Evolutionary conservation across 768 basidiomycete species (phyloP).

Genomic region (Rhodosporidiobolus sp.): DNA sequence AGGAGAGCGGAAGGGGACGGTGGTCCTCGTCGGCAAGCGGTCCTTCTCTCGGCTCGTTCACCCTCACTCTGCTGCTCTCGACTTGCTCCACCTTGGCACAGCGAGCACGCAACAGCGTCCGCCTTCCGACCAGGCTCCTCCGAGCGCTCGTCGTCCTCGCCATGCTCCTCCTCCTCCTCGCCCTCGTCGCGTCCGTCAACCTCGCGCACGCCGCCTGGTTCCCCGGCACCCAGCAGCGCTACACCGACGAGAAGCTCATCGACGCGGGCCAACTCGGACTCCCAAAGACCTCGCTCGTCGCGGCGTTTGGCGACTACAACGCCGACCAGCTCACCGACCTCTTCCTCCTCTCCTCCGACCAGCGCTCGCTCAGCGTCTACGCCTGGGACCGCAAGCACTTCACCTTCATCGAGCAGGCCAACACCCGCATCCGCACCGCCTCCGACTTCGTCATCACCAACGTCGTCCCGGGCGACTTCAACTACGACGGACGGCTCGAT

Average conservation of each 20-base stretch:
- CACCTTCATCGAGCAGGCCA: constrained; percentile 50
- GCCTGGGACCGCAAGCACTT: constrained; percentile 74
- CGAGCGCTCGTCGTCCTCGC: background rate
- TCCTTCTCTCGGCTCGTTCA: too few species aligned
- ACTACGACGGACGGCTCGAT: constrained; percentile 86
- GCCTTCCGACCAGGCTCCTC: background rate
- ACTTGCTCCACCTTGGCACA: too few species aligned
- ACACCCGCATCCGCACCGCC: constrained; percentile 42
- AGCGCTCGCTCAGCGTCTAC: constrained; percentile 70
- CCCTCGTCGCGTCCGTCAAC: constrained; percentile 1
- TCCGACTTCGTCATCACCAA: constrained; percentile 58
- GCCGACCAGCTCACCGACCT: constrained; percentile 93
- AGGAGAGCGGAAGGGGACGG: too few species aligned
- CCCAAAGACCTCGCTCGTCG: constrained; percentile 62
- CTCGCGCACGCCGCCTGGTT: constrained; percentile 1
- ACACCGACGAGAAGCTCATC: constrained; percentile 74
- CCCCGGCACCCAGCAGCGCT: constrained; percentile 55
- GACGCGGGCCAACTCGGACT: constrained; percentile 77
- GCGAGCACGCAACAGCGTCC: background rate
- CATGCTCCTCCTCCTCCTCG: background rate
- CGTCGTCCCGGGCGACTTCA: constrained; percentile 88
- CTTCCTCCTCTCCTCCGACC: constrained; percentile 69
- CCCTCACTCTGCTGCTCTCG: too few species aligned
- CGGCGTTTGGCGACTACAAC: constrained; percentile 92
- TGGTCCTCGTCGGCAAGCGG: too few species aligned